These are phyloP conservation scores for Skeletonema costatum DNA, from an alignment of 108 stramenopile species.

Conservation along the genomic window DNA sequence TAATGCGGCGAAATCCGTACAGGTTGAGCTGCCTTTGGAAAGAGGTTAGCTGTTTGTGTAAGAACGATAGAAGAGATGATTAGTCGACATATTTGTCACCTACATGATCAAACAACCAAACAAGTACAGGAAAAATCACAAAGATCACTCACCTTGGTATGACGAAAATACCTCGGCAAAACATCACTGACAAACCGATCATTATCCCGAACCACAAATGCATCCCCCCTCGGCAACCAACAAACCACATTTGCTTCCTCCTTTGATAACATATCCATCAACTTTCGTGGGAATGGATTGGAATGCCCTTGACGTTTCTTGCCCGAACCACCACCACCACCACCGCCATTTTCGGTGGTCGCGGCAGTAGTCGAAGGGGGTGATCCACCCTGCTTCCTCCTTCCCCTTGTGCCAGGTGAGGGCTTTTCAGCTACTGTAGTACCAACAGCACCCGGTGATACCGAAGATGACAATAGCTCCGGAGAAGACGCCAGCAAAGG, in stretches of 20 bases:
- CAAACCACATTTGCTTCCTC: conserved; percentile 78
- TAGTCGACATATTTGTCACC: conserved; percentile 93
- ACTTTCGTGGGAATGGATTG: conserved; percentile 90
- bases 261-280: conserved; percentile 89
- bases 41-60: conserved; percentile 81
- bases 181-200: conserved; percentile 81
- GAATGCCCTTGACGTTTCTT: conserved; percentile 56
- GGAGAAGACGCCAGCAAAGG: background rate
- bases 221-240: conserved; percentile 88
- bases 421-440: background rate
- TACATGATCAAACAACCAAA: conserved; percentile 66
- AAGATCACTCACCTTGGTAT: conserved; percentile 71
- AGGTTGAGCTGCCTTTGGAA: conserved; percentile 92
- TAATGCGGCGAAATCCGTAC: conserved; percentile 75
- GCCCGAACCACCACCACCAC: background rate
- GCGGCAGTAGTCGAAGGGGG: conserved; percentile 30
- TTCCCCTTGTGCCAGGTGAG: background rate
- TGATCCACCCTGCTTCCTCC: background rate
- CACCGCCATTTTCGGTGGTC: conserved; percentile 13
- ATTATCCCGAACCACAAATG: conserved; percentile 84
- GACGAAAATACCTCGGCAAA: conserved; percentile 88
- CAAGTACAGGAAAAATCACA: background rate
- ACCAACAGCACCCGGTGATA: background rate
- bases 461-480: background rate
- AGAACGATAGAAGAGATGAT: conserved; percentile 89